Percentiles rank a stretch among this genome's conserved stretches.
phyloP scores from a whole-genome alignment of 495 filamentous ascomycete genomes.

The Penicillium alfredii region DNA sequence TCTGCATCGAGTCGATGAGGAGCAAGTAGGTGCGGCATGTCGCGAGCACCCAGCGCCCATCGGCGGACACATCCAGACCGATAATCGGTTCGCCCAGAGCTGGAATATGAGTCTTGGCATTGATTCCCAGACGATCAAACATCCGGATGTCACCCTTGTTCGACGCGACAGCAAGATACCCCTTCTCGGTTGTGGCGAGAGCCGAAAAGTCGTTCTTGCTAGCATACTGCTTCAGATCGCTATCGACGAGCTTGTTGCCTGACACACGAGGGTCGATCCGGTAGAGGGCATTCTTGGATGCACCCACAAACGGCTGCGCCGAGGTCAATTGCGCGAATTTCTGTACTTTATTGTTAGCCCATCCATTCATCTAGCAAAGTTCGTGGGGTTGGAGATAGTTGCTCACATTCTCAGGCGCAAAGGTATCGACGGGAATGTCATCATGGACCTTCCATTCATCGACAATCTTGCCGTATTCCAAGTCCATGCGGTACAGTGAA shows the following conservation, averaged over 20 bases:
- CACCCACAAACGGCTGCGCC: slow-evolving; percentile 89
- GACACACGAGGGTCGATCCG: slow-evolving; percentile 87
- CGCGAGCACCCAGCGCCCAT: slow-evolving; percentile 91
- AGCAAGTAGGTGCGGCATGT: slow-evolving; percentile 94
- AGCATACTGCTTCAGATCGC: slow-evolving; percentile 87
- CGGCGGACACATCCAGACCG: slow-evolving; percentile 87
- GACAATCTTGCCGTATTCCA: slow-evolving; percentile 97
- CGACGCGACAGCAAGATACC: slow-evolving; percentile 91
- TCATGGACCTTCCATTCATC: slow-evolving; percentile 99
- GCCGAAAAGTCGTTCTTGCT: slow-evolving; percentile 97
- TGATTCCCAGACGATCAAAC: slow-evolving; percentile 93
- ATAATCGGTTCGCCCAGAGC: slow-evolving; percentile 94
- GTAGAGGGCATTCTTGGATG: slow-evolving; percentile 87
- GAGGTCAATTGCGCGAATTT: slow-evolving; percentile 98
- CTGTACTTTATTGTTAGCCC: slow-evolving; percentile 34
- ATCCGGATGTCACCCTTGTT: slow-evolving; percentile 97
- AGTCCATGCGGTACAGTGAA: slow-evolving; percentile 93
- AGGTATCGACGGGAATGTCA: slow-evolving; percentile 84
- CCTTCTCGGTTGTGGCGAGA: slow-evolving; percentile 88
- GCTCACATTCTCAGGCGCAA: slow-evolving; percentile 78
- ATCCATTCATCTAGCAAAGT: not conserved
- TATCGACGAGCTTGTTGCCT: slow-evolving; percentile 88
- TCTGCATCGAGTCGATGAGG: slow-evolving; percentile 85
- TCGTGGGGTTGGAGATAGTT: too few relatives aligned
- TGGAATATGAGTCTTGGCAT: slow-evolving; percentile 94